Conservation (phyloP, 768 basidiomycete genomes). For the Pholiota molesta region DNA sequence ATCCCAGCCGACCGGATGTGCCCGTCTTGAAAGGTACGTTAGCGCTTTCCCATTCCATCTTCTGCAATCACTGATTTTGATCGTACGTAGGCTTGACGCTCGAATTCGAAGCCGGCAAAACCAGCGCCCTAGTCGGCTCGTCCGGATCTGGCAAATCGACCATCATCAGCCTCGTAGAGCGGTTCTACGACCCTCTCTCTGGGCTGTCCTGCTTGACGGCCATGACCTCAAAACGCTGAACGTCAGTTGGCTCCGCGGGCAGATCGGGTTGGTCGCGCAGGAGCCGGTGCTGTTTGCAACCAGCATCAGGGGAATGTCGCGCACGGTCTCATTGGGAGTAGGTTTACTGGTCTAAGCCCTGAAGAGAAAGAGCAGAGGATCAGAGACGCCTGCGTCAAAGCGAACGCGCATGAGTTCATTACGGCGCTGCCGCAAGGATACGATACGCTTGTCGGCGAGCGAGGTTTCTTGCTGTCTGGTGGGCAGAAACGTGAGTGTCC, state of each 20-base stretch:
- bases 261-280: slow-evolving; percentile 88
- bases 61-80: not conserved
- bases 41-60: no score
- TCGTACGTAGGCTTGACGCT: slow-evolving; percentile 39
- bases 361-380: slow-evolving; percentile 78
- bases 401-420: slow-evolving; percentile 91
- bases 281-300: slow-evolving; percentile 88
- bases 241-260: slow-evolving; percentile 81
- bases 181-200: slow-evolving; percentile 82
- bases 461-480: slow-evolving; percentile 82
- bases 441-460: slow-evolving; percentile 87
- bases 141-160: slow-evolving; percentile 83
- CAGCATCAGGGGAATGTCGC: slow-evolving; percentile 78
- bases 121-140: slow-evolving; percentile 77
- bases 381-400: slow-evolving; percentile 85
- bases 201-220: slow-evolving; percentile 79
- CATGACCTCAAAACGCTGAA: slow-evolving; percentile 74
- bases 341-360: slow-evolving; percentile 62
- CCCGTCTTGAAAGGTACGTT: slow-evolving; percentile 71
- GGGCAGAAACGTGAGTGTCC: slow-evolving; percentile 64
- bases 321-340: slow-evolving; percentile 81
- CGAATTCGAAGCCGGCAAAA: slow-evolving; percentile 75
- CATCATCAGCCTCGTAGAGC: slow-evolving; percentile 76
- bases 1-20: slow-evolving; percentile 80
- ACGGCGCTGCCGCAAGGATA: slow-evolving; percentile 80